A percentile compares a stretch with the other conserved stretches of the same genome.
These are phyloP conservation scores for Heracleum sosnowskyi DNA, from an alignment of 129 eudicot species.

Conservation along the genomic window DNA sequence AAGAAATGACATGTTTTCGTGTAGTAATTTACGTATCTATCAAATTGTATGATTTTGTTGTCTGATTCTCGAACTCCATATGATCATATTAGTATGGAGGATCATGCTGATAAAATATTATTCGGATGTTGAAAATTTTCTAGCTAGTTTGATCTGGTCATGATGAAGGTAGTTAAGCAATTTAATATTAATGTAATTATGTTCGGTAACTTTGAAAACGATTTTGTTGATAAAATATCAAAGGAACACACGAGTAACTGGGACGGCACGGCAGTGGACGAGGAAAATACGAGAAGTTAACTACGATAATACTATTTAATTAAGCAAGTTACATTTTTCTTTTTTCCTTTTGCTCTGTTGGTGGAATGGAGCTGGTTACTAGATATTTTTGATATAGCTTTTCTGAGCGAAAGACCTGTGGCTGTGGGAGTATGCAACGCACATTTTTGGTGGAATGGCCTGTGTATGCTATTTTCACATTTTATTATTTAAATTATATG, in stretches of 20 bases:
- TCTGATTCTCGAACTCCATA: too few species aligned
- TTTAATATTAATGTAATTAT: conserved; percentile 7
- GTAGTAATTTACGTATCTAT: background rate
- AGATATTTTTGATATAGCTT: conserved; percentile 7
- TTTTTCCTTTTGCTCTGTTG: background rate
- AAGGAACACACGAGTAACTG: conserved; percentile 57
- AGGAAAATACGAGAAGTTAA: conserved; percentile 12
- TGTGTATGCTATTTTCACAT: too few species aligned
- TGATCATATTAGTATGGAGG: conserved; percentile 5
- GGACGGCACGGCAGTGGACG: conserved; percentile 69
- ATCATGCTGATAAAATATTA: background rate
- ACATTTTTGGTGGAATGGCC: too few species aligned
- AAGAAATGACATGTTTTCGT: background rate
- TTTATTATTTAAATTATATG: too few species aligned
- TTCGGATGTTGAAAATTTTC: conserved; percentile 1
- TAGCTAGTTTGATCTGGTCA: conserved; percentile 8
- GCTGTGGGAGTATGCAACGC: conserved; percentile 37
- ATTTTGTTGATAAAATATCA: background rate
- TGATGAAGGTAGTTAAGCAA: conserved; percentile 10
- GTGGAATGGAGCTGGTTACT: background rate
- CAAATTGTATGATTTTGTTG: conserved; percentile 15
- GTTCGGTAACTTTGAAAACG: conserved; percentile 10
- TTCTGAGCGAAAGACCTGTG: too few species aligned
- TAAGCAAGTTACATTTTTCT: conserved; percentile 26
- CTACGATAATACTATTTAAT: conserved; percentile 26